phyloP scores from a whole-genome alignment of 2,329 filamentous ascomycete species.

The Phialocephala subalpina region DNA sequence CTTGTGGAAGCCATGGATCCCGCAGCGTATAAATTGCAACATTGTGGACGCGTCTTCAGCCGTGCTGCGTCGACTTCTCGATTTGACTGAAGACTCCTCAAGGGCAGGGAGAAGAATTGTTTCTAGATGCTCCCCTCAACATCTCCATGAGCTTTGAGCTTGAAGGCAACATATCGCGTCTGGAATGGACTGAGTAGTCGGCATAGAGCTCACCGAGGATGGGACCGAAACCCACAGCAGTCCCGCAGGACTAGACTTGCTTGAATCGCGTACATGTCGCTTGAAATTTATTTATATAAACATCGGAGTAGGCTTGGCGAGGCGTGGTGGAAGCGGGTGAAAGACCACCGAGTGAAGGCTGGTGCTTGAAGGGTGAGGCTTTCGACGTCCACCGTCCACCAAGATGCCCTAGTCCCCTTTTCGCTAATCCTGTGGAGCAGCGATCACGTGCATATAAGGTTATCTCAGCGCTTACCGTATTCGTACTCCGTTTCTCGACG shows the following conservation, averaged over 20 bases:
- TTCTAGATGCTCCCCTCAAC: not conserved
- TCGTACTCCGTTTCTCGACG: too few relatives aligned
- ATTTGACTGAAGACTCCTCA: too few relatives aligned
- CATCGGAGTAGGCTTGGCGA: not conserved
- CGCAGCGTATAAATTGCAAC: not conserved
- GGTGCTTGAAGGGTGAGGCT: too few relatives aligned
- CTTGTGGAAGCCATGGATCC: conserved; percentile 10
- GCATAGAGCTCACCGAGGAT: not conserved
- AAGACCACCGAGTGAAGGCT: not conserved
- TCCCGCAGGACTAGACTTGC: not conserved
- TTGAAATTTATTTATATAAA: not conserved
- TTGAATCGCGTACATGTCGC: not conserved
- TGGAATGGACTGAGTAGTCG: not conserved
- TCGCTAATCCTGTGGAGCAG: too few relatives aligned
- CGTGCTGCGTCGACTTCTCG: too few relatives aligned
- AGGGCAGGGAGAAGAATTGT: not conserved
- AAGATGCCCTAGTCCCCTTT: too few relatives aligned
- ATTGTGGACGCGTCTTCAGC: not conserved
- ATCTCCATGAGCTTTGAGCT: not conserved
- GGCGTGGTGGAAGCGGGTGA: not conserved
- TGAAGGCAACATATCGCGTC: not conserved
- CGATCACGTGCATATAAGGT: too few relatives aligned
- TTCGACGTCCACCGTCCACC: too few relatives aligned
- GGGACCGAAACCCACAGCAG: too few relatives aligned
- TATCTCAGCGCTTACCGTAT: too few relatives aligned